These are phyloP conservation scores for Suhomyces panamericanus DNA, from an alignment of 1,139 yeast species.

Conservation along the genomic window DNA sequence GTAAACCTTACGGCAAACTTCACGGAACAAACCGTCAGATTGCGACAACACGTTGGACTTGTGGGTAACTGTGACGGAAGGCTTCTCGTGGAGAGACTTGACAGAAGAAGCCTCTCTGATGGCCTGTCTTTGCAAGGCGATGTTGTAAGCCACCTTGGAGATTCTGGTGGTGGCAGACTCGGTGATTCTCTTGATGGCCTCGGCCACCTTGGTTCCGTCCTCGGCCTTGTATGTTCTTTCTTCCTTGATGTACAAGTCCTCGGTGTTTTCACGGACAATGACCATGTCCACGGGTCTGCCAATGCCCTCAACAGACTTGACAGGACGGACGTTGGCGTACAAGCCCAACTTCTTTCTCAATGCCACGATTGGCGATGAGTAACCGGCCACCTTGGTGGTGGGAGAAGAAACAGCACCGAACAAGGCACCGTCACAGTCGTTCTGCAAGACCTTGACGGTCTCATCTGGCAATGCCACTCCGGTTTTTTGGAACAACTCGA, in stretches of 20 bases:
- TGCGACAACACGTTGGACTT: conserved; percentile 92
- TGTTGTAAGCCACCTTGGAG: conserved; percentile 87
- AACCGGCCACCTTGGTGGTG: conserved; percentile 88
- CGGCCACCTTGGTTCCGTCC: conserved; percentile 85
- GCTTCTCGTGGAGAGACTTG: conserved; percentile 48
- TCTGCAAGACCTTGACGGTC: conserved; percentile 77
- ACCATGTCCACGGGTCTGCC: conserved; percentile 94
- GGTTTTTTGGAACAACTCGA: conserved; percentile 85
- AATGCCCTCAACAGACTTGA: conserved; percentile 82
- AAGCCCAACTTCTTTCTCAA: conserved; percentile 91
- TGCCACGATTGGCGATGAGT: conserved; percentile 97
- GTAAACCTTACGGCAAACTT: conserved; percentile 77
- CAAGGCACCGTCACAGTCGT: conserved; percentile 92
- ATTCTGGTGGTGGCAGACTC: conserved; percentile 84
- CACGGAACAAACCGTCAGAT: conserved; percentile 95
- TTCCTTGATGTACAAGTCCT: conserved; percentile 92
- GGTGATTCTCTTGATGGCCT: conserved; percentile 94
- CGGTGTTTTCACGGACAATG: conserved; percentile 97
- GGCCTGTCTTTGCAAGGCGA: conserved; percentile 87
- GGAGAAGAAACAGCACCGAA: conserved; percentile 98
- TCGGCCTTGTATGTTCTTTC: conserved; percentile 71
- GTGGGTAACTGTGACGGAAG: conserved; percentile 90
- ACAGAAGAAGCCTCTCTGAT: conserved; percentile 60
- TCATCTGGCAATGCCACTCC: conserved; percentile 95
- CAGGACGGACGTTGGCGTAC: conserved; percentile 97